Percentiles rank a stretch among this genome's conserved stretches.
Evolutionary conservation across 2,329 filamentous ascomycete genomes (phyloP).

Genomic region (Scleromitrula shiraiana): DNA sequence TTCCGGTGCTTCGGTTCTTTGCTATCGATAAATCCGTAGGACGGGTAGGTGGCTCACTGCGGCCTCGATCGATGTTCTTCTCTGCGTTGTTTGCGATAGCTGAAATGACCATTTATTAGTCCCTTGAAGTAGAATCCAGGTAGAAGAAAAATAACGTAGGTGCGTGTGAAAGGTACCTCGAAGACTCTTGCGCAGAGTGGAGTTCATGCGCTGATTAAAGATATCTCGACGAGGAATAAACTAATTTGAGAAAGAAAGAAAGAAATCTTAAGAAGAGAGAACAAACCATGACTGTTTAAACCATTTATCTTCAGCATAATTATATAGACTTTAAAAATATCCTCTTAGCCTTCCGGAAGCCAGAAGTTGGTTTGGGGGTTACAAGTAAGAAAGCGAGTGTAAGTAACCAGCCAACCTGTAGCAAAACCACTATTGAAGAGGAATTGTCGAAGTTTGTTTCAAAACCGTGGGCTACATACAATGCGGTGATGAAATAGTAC

Average conservation of each 20-base stretch:
- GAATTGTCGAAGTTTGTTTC: too few species aligned
- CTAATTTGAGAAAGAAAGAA: not conserved
- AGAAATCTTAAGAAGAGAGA: not conserved
- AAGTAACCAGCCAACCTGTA: too few species aligned
- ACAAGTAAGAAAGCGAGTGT: not conserved
- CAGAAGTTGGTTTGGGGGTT: constrained; percentile 4
- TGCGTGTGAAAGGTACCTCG: not conserved
- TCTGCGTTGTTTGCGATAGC: constrained; percentile 22
- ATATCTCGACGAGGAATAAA: not conserved
- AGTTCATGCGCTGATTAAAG: constrained; percentile 12
- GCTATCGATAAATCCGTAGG: constrained; percentile 36
- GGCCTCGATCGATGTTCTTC: constrained; percentile 14
- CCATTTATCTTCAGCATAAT: constrained; percentile 31
- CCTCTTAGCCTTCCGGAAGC: not conserved
- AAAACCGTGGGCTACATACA: too few species aligned
- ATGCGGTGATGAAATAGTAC: too few species aligned
- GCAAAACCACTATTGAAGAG: too few species aligned
- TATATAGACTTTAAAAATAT: constrained; percentile 8
- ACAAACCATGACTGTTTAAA: constrained; percentile 25
- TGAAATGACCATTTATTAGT: constrained; percentile 14
- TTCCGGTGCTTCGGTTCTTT: constrained; percentile 60
- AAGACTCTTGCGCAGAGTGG: not conserved
- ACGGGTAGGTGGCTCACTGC: constrained; percentile 15
- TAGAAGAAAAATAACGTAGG: constrained; percentile 1
- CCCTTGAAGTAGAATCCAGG: not conserved